phyloP scores from a whole-genome alignment of 75 land plant species.

The Ceratopteris richardii region DNA sequence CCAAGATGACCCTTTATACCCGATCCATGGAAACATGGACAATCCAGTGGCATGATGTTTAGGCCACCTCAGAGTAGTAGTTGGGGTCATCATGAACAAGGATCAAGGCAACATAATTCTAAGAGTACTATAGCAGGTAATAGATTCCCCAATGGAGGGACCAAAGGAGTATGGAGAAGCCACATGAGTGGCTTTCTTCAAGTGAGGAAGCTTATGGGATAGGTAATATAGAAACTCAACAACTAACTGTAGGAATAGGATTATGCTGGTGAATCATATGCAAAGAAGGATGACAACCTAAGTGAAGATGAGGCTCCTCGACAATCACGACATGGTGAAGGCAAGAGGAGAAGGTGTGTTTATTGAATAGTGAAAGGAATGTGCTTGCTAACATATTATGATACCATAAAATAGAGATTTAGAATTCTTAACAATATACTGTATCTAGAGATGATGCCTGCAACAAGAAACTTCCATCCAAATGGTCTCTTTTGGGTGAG shows the following conservation, averaged over 20 bases:
- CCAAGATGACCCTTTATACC: conserved; percentile 53
- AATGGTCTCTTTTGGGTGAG: too few species aligned
- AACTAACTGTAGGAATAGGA: too few species aligned
- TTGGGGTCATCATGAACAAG: conserved; percentile 33
- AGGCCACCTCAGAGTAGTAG: conserved; percentile 32
- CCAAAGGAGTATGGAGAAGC: conserved; percentile 27
- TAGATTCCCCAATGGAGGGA: conserved; percentile 35
- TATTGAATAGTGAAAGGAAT: conserved; percentile 40
- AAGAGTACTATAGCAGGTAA: conserved; percentile 26
- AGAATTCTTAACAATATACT: too few species aligned
- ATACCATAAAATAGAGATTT: too few species aligned
- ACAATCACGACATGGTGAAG: conserved; percentile 78
- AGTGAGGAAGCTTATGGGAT: conserved; percentile 19
- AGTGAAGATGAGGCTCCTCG: conserved; percentile 97
- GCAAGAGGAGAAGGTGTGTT: conserved; percentile 64
- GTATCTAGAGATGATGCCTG: too few species aligned
- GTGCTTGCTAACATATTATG: too few species aligned
- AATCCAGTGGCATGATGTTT: conserved; percentile 51
- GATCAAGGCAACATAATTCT: conserved; percentile 29
- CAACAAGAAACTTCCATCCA: too few species aligned
- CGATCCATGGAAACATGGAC: conserved; percentile 28
- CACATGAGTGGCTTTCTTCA: not conserved
- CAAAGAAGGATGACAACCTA: conserved; percentile 62
- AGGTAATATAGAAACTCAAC: conserved; percentile 5
- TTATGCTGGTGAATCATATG: conserved; percentile 3